A percentile compares a stretch with the other conserved stretches of the same genome.
Evolutionary conservation across 805 yeast genomes (phyloP).

Genomic region (Wickerhamiella kurtzmanii): DNA sequence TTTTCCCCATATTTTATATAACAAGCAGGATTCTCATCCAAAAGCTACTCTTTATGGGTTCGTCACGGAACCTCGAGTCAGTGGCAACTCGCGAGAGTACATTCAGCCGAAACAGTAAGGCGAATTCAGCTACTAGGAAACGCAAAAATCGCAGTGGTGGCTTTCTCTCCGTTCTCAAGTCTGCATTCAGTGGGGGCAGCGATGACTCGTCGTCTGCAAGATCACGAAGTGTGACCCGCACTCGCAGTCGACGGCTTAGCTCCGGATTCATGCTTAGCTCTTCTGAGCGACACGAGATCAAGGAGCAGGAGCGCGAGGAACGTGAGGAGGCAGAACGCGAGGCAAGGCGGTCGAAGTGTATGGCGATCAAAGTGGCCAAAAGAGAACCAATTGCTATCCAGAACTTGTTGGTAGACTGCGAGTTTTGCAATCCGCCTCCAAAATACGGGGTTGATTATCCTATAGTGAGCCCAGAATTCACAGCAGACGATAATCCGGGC

Average conservation of each 20-base stretch:
- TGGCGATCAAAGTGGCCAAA: conserved; percentile 20
- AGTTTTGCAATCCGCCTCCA: conserved; percentile 22
- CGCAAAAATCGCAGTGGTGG: not conserved
- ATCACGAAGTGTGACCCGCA: conserved; percentile 4
- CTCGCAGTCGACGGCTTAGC: conserved; percentile 11
- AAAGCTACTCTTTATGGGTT: not conserved
- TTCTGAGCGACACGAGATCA: not conserved
- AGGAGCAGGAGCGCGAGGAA: conserved; percentile 2
- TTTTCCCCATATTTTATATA: not conserved
- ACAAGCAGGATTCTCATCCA: not conserved
- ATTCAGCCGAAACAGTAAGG: not conserved
- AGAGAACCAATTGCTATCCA: conserved; percentile 21
- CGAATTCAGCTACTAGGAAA: not conserved
- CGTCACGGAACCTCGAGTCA: not conserved
- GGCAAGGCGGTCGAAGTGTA: conserved; percentile 17
- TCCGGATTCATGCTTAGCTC: conserved; percentile 5
- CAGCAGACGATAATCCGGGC: conserved; percentile 9
- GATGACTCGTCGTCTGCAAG: not conserved
- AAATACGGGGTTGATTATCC: conserved; percentile 13
- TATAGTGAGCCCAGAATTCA: conserved; percentile 14
- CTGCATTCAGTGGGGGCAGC: not conserved
- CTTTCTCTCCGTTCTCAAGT: not conserved
- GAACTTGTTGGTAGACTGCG: conserved; percentile 22
- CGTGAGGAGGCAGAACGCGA: conserved; percentile 14
- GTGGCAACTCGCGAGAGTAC: not conserved